Evolutionary conservation across 2,329 filamentous ascomycete species (phyloP).

Genomic region (Arachnomyces sp.): DNA sequence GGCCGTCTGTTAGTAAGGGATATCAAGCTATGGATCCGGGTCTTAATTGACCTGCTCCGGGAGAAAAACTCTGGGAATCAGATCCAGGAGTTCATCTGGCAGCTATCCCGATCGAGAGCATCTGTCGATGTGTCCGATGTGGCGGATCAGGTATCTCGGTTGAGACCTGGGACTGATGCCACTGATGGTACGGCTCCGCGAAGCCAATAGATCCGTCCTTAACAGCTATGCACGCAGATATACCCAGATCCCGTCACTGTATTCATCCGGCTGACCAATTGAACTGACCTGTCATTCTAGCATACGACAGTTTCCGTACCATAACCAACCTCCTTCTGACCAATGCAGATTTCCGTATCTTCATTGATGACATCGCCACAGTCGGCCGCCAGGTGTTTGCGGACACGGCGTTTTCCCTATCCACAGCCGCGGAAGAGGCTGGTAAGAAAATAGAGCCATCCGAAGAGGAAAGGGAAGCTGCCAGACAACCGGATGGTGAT

Average conservation of each 20-base stretch:
- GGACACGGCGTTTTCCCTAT: slow-evolving; percentile 74
- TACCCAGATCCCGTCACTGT: background rate
- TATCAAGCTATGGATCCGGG: slow-evolving; percentile 63
- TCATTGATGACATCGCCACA: slow-evolving; percentile 70
- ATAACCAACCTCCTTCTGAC: slow-evolving; percentile 77
- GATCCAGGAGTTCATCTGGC: slow-evolving; percentile 89
- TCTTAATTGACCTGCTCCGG: slow-evolving; percentile 72
- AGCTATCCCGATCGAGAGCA: slow-evolving; percentile 64
- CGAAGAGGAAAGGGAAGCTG: slow-evolving; percentile 48
- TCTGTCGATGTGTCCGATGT: slow-evolving; percentile 61
- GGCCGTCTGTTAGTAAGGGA: slow-evolving; percentile 67
- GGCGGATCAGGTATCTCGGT: slow-evolving; percentile 51
- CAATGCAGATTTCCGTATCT: slow-evolving; percentile 82
- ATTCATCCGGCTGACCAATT: slow-evolving; percentile 1
- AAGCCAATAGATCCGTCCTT: too few species aligned
- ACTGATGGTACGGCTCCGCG: slow-evolving; percentile 49
- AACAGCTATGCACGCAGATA: too few species aligned
- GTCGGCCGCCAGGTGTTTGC: slow-evolving; percentile 78
- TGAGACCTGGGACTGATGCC: slow-evolving; percentile 62
- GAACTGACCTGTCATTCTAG: slow-evolving; percentile 32
- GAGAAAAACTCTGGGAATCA: slow-evolving; percentile 80
- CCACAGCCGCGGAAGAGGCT: slow-evolving; percentile 65
- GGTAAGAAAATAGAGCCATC: slow-evolving; percentile 67
- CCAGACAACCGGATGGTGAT: slow-evolving; percentile 44
- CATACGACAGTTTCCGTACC: slow-evolving; percentile 74